Base-by-base conservation (phyloP, 2,329 filamentous ascomycete genomes). In the Pseudopyrenochaeta lycopersici region DNA sequence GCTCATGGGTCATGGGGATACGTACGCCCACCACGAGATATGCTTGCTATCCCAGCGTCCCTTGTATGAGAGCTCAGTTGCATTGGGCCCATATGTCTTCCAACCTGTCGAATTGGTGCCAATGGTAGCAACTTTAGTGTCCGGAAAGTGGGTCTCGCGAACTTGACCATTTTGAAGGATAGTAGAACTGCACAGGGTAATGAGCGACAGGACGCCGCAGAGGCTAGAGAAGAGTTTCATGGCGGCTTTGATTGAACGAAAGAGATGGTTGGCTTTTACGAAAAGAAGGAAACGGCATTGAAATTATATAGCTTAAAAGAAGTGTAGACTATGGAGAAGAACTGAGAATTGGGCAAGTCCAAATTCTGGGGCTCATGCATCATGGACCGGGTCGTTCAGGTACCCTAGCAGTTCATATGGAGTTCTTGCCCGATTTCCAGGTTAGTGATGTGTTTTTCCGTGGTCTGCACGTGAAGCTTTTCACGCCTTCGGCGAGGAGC, bases 11-110 rank as follows among this genome's bases (percentile, higher is more conserved):
- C 9, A 27, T 9, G 9, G 23, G 23, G 23, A 27, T 4, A 49
- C 81, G 73, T 73, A 84, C 81, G 82, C 84, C 84, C 83, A 86
- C 81, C 82, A 88, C 1, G 83, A 87, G 42, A 86, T 80, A 58
- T 84, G 78, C 60, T 84, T 80, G 30, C 80, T 84, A 65, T 88
- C 85, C 85, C 85, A 88, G 52, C 84, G 77, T 4, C 85, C 85
- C 64, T 87, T 86, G 76, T 87, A 88, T 0, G 83, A 82, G 9
- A 88, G 76, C 63, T 87, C 83, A 1, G 78, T 69, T 1, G 82
- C 78, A 64, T 82, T 77, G 3, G 84, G 78, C 3, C 76, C 72
- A 58, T 85, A 88, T 1, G 76, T 82, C 27, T 69, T 77, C 76
- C 80, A 82, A 30, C 35, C 58, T 4, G 67, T 71, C 20, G 70